Base-by-base conservation (phyloP, 2,329 filamentous ascomycete species). In the Penicillium sp. region DNA sequence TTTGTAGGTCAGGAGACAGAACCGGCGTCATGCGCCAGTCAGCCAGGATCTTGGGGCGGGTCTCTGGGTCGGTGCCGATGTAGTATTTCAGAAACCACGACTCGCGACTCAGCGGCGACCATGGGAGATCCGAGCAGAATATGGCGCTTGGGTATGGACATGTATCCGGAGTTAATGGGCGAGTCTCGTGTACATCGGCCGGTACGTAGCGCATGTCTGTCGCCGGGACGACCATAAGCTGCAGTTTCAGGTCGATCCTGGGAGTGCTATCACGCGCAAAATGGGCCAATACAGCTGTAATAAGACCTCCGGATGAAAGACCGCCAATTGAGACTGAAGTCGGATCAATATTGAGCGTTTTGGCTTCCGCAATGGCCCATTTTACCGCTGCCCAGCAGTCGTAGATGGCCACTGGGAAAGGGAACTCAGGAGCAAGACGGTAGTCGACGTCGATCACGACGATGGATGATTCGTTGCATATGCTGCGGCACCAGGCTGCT, bases 391-490 rank as follows among this genome's bases (percentile, higher is more conserved):
- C 47, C 71, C 71, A 75, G 59, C 72, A 71, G 61, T 76, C 73
- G 11, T 76, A 66, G 18, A 75, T 63, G 0, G 71, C 66, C 33
- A 70, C 68, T 0, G 74, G 73, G 59, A 69, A 75, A 20, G 60
- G 67, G 59, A 72, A 55, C 59, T 77, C 73, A 6, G 73, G 74
- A 1, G 73, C 70, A 38, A 76, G 64, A 28, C 73, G 69, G 56
- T 78, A 77, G 57, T 77, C 74, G 23, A 78, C 71, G 59, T 77
- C 75, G 60, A 78, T 74, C 1, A 65, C 73, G 16, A 78, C 74
- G 43, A 72, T 59, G 16, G 70, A 66, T n/a, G 72, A 67, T 16
- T 73, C 68, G 58, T 74, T 62, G 23, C 74, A 71, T 12, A 78
- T 55, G 20, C 66, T 65, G 60, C 77, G 76, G 59, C 74, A 77